Evolutionary conservation across 2,329 filamentous ascomycete genomes (phyloP).

Genomic region (Ophiocordyceps camponoti-saundersi): DNA sequence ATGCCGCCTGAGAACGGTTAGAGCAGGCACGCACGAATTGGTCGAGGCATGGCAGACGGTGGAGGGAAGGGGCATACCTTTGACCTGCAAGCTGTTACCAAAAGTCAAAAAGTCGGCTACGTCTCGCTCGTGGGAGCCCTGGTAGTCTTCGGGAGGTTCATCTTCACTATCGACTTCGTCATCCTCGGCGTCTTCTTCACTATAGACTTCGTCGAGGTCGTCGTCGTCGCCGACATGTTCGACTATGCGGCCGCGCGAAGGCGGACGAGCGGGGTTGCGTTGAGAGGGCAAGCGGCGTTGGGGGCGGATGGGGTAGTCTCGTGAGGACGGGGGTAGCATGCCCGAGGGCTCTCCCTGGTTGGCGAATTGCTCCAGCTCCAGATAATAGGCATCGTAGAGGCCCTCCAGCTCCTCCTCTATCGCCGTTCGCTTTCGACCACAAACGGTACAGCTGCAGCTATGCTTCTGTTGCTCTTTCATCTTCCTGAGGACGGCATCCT

Average conservation of each 20-base stretch:
- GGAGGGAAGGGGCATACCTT: slow-evolving; percentile 42
- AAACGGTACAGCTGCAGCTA: slow-evolving; percentile 95
- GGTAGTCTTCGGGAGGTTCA: slow-evolving; percentile 51
- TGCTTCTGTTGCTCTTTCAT: slow-evolving; percentile 99
- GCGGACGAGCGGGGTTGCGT: slow-evolving; percentile 46
- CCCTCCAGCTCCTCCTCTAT: slow-evolving; percentile 98
- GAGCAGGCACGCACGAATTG: slow-evolving; percentile 24
- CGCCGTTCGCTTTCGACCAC: slow-evolving; percentile 84
- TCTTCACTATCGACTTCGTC: slow-evolving; percentile 46
- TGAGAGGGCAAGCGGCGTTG: slow-evolving; percentile 35
- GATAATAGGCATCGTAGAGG: slow-evolving; percentile 95
- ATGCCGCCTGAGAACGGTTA: slow-evolving; percentile 66
- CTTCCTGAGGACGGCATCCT: slow-evolving; percentile 92
- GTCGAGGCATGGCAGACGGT: slow-evolving; percentile 3
- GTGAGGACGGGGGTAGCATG: slow-evolving; percentile 25
- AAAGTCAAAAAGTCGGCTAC: slow-evolving; percentile 90
- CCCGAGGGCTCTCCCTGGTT: slow-evolving; percentile 60
- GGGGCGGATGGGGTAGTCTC: slow-evolving; percentile 43
- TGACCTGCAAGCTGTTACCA: slow-evolving; percentile 90
- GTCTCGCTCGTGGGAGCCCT: slow-evolving; percentile 43
- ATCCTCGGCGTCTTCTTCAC: slow-evolving; percentile 36
- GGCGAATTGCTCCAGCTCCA: slow-evolving; percentile 93
- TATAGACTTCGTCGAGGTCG: slow-evolving; percentile 32
- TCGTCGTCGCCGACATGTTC: slow-evolving; percentile 43
- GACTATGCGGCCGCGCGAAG: slow-evolving; percentile 59